Evolutionary conservation across 768 basidiomycete species (phyloP).

Genomic region (Boletus insuetus): DNA sequence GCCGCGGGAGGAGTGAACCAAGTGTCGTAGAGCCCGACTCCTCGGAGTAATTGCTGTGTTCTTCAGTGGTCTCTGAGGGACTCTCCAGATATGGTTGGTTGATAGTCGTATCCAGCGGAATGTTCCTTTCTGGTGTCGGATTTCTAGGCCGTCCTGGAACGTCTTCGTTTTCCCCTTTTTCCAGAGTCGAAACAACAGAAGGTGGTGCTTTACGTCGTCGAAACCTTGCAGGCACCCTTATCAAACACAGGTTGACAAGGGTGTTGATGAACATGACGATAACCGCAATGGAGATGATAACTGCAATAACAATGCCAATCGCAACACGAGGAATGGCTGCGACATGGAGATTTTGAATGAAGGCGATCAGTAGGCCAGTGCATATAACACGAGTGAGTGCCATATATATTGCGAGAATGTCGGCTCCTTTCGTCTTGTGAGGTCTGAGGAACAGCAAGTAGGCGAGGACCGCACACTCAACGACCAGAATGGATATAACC

Average conservation of each 20-base stretch:
- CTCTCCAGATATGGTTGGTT: slow-evolving; percentile 46
- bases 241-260: slow-evolving; percentile 46
- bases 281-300: slow-evolving; percentile 69
- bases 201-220: slow-evolving; percentile 14
- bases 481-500: slow-evolving; percentile 59
- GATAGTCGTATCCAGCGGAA: slow-evolving; percentile 39
- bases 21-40: slow-evolving; percentile 36
- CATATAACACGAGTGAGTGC: slow-evolving; percentile 66
- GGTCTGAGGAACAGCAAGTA: slow-evolving; percentile 57
- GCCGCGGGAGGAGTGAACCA: slow-evolving; percentile 32
- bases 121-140: slow-evolving; percentile 50
- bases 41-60: slow-evolving; percentile 29
- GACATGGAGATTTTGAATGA: slow-evolving; percentile 62
- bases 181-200: slow-evolving; percentile 22
- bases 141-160: slow-evolving; percentile 41
- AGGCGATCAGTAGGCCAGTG: slow-evolving; percentile 73
- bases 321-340: slow-evolving; percentile 76
- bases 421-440: slow-evolving; percentile 62
- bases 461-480: slow-evolving; percentile 62
- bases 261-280: slow-evolving; percentile 69
- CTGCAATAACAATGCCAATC: slow-evolving; percentile 72
- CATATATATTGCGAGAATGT: slow-evolving; percentile 67
- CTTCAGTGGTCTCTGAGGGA: slow-evolving; percentile 24
- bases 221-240: slow-evolving; percentile 19
- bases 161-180: slow-evolving; percentile 28